A percentile compares a stretch with the other conserved stretches of the same genome.
Evolutionary conservation across 352 stramenopile species (phyloP).

Genomic region (Thalassiosira mediterranea): DNA sequence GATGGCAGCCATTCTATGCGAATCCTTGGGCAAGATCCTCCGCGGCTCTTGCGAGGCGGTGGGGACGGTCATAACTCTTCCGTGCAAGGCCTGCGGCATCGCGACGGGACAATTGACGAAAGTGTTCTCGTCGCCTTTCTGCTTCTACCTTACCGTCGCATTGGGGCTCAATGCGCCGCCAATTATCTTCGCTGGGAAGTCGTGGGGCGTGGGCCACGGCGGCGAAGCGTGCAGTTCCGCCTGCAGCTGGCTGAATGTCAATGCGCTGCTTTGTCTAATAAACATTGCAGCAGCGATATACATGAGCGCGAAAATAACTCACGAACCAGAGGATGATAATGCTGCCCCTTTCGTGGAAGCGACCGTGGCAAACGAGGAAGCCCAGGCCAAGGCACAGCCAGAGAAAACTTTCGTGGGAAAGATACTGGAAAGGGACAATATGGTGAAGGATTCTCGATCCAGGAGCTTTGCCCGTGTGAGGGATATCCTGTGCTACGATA

Average conservation of each 20-base stretch:
- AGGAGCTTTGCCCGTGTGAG: slow-evolving; percentile 16
- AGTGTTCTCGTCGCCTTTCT: slow-evolving; percentile 32
- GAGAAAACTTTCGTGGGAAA: slow-evolving; percentile 8
- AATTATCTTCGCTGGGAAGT: slow-evolving; percentile 25
- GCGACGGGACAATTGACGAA: slow-evolving; percentile 7
- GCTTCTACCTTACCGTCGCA: slow-evolving; percentile 38
- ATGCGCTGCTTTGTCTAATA: slow-evolving; percentile 35
- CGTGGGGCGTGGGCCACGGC: slow-evolving; percentile 4
- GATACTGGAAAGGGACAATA: background rate
- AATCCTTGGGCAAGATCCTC: slow-evolving; percentile 25
- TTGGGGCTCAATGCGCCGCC: slow-evolving; percentile 36
- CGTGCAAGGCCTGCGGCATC: slow-evolving; percentile 22
- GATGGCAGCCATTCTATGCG: slow-evolving; percentile 50
- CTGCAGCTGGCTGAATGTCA: slow-evolving; percentile 22
- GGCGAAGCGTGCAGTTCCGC: background rate
- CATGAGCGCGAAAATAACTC: slow-evolving; percentile 32
- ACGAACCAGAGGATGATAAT: slow-evolving; percentile 2
- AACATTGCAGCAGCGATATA: slow-evolving; percentile 48
- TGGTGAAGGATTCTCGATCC: background rate
- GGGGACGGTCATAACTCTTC: slow-evolving; percentile 20
- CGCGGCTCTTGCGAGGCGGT: slow-evolving; percentile 22
- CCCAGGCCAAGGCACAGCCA: background rate
- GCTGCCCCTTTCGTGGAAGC: background rate
- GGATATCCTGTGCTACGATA: slow-evolving; percentile 50
- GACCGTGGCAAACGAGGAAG: background rate